Conservation (phyloP, 2,329 filamentous ascomycete species). For the Penicillium brevicompactum region DNA sequence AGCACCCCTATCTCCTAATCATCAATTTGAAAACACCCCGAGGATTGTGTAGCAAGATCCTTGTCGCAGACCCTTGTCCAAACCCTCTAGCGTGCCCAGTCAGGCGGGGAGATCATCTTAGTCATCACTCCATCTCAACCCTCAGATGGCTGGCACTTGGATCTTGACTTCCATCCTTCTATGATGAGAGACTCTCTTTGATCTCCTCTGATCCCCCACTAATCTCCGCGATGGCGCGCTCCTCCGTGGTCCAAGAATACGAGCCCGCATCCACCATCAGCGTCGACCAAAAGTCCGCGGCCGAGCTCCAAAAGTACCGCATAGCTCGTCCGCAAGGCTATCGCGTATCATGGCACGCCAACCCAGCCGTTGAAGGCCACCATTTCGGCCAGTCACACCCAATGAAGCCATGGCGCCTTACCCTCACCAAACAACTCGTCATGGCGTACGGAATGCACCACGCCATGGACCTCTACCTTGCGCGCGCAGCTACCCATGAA, state of each 20-base stretch:
- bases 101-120: slow-evolving; percentile 12
- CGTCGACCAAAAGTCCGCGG: slow-evolving; percentile 53
- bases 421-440: slow-evolving; percentile 91
- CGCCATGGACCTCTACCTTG: slow-evolving; percentile 92
- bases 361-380: slow-evolving; percentile 91
- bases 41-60: too few relatives aligned
- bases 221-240: slow-evolving; percentile 39
- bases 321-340: slow-evolving; percentile 82
- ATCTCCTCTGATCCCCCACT: background rate
- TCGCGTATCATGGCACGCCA: slow-evolving; percentile 93
- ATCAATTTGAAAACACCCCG: too few relatives aligned
- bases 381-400: slow-evolving; percentile 97
- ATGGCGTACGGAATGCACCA: slow-evolving; percentile 94
- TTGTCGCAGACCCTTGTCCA: background rate
- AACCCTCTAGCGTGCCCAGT: background rate
- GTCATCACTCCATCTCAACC: slow-evolving; percentile 11
- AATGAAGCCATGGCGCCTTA: slow-evolving; percentile 98
- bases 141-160: background rate
- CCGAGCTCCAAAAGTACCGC: slow-evolving; percentile 62
- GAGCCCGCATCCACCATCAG: slow-evolving; percentile 49
- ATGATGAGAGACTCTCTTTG: background rate
- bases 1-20: too few relatives aligned
- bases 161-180: background rate
- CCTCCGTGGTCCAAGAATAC: slow-evolving; percentile 54
- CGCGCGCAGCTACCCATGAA: slow-evolving; percentile 80